A percentile compares a stretch with the other conserved stretches of the same genome.
phyloP scores from a whole-genome alignment of 2,329 filamentous ascomycete genomes.

The Penicillium sp. region DNA sequence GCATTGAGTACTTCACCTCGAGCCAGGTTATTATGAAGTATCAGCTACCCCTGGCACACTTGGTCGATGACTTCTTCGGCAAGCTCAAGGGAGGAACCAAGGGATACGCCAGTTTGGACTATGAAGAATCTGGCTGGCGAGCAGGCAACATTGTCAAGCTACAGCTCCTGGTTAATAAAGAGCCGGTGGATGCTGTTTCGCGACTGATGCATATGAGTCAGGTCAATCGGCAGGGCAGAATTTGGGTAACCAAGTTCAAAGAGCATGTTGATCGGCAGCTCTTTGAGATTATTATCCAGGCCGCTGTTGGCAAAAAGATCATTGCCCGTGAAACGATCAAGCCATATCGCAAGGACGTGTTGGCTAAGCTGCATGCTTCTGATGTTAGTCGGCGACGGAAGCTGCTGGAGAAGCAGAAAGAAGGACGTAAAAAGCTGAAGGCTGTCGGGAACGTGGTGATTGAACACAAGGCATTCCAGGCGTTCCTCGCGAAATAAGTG shows the following conservation, averaged over 20 bases:
- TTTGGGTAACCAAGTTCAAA: slow-evolving; percentile 95
- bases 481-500: slow-evolving; percentile 72
- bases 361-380: slow-evolving; percentile 86
- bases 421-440: slow-evolving; percentile 80
- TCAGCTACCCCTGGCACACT: slow-evolving; percentile 75
- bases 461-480: slow-evolving; percentile 91
- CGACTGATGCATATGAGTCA: slow-evolving; percentile 81
- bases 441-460: slow-evolving; percentile 82
- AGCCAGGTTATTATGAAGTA: slow-evolving; percentile 95
- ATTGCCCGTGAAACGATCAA: slow-evolving; percentile 93
- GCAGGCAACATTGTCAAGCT: slow-evolving; percentile 77
- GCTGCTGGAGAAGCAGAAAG: slow-evolving; percentile 93
- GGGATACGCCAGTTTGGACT: slow-evolving; percentile 92
- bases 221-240: slow-evolving; percentile 69
- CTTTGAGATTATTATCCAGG: slow-evolving; percentile 96
- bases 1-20: slow-evolving; percentile 83
- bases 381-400: slow-evolving; percentile 80
- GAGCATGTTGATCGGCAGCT: slow-evolving; percentile 94
- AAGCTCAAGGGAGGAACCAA: slow-evolving; percentile 92
- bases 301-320: slow-evolving; percentile 73
- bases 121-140: slow-evolving; percentile 89
- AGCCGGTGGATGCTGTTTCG: slow-evolving; percentile 89
- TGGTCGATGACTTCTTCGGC: slow-evolving; percentile 96
- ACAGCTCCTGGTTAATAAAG: slow-evolving; percentile 88
- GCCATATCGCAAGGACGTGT: slow-evolving; percentile 90